A percentile compares a stretch with the other conserved stretches of the same genome.
phyloP scores from a whole-genome alignment of 2,329 filamentous ascomycete genomes.

The Dactylella cylindrospora region DNA sequence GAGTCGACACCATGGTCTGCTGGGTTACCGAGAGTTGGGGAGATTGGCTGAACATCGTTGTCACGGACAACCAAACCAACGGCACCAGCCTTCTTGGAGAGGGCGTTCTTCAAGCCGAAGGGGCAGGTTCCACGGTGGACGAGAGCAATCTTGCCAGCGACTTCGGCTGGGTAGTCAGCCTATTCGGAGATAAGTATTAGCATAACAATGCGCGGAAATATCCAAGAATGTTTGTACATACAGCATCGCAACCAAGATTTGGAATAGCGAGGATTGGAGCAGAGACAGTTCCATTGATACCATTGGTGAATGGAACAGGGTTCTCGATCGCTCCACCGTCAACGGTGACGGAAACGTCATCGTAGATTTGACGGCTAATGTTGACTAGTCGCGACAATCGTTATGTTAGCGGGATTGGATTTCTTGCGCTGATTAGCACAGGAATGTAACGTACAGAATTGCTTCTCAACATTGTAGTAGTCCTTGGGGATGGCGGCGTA shows the following conservation, averaged over 20 bases:
- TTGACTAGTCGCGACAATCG: conserved; percentile 28
- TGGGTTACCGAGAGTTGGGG: conserved; percentile 51
- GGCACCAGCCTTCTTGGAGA: conserved; percentile 62
- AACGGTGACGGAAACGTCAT: conserved; percentile 18
- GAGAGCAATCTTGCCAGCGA: conserved; percentile 62
- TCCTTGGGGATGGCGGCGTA: conserved; percentile 20
- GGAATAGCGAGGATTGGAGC: conserved; percentile 56
- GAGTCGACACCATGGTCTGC: conserved; percentile 51
- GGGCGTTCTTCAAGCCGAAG: conserved; percentile 62
- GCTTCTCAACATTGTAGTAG: conserved; percentile 37
- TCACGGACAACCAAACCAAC: conserved; percentile 51
- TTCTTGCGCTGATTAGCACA: conserved; percentile 39
- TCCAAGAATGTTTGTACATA: conserved; percentile 41
- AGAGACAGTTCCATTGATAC: conserved; percentile 56
- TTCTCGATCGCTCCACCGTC: not conserved
- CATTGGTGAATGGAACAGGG: conserved; percentile 55
- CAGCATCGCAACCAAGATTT: conserved; percentile 59
- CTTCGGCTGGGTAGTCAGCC: conserved; percentile 59
- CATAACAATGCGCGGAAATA: not conserved
- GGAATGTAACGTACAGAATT: conserved; percentile 38
- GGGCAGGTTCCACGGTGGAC: conserved; percentile 62
- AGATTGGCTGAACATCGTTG: conserved; percentile 12
- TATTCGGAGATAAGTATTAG: conserved; percentile 7
- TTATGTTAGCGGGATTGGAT: conserved; percentile 3
- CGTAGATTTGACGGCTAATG: conserved; percentile 17